Base-by-base conservation (phyloP, 2,329 filamentous ascomycete species). In the Diaporthe ilicicola region DNA sequence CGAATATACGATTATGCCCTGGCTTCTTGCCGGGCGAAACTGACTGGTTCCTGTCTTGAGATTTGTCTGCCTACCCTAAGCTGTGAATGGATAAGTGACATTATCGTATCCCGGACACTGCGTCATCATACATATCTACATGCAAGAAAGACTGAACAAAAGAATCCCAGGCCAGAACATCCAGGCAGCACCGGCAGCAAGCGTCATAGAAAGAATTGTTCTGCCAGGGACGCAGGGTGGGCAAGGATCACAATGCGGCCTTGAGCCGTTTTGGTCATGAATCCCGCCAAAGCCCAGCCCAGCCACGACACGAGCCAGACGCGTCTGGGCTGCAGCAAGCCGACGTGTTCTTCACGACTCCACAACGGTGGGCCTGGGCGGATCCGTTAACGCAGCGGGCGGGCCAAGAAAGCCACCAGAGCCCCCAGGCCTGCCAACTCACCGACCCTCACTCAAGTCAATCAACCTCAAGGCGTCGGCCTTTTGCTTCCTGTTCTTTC, bases 231-330 rank as follows among this genome's bases (percentile, higher is more conserved):
- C 42, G 59, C 56, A 62, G 44, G 59, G 59, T 64, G 44, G 59
- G 59, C 59, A 64, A 37, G 59, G 59, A 19, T 29, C 59, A 50
- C 59, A 37, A 50, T 34, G 59, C 19, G 59, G 59, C 59, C 44
- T 34, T 13, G 44, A 34, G 59, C 59, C 59, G n/a, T n/a, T n/a
- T 19, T 37, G 55, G 27, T 34, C 12, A 8, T n/a, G n/a, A 59
- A 59, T 59, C 15, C 22, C 55, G 27, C 37, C 0, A 22, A 62
- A 34, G 51, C 51, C 51, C 51, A 48, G 42, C 59, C 59, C 59
- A 64, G 59, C 59, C 59, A 64, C 59, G 59, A 64, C 59, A 64
- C 59, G 59, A 64, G 44, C 13, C 59, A 64, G 59, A 64, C 59
- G 59, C 59, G 59, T 50, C 13, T 4, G 22, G 5, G 37, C 55